Base-by-base conservation (phyloP, 352 stramenopile species). In the Globisporangium emineosum region DNA sequence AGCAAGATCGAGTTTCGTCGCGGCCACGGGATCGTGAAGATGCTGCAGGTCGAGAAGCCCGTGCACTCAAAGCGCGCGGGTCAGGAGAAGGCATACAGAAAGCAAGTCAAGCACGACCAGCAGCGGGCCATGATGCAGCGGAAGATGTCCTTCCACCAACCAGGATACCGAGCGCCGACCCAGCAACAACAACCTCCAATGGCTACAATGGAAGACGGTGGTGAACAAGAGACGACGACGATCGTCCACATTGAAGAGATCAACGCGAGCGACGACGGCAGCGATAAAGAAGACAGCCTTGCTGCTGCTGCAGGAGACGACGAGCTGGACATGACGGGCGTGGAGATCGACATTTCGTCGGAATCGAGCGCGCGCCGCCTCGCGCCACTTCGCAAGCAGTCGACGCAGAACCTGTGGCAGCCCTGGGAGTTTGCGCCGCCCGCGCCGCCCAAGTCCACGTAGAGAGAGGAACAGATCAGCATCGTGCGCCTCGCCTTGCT, bases 1-100 rank as follows among this genome's bases (percentile, higher is more conserved):
- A 91, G 82, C 75, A 89, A 91, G 62, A 86, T 93, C 60, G 80
- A 91, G 60, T 93, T 89, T 53, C 79, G 81, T 17, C 81, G 82
- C 21, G 77, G 71, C 25, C 70, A 76, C 25, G 73, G 76, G 1
- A 86, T 90, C 51, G 73, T 81, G 56, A 79, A 77, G 37, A 77
- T 90, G 32, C 54, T 93, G 53, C 82, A 91, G 63, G 72, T 88
- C 50, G 79, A 92, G 67, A 88, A 81, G 19, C 69, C 78, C 0
- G 78, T 91, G 5, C 72, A 73, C 59, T 75, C 72, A 3, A 82
- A 81, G 54, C 71, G 75, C 57, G 65, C 17, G 54, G 68, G 30
- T 50, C 69, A 64, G 19, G 57, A 54, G 5, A 29, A 60, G 2
- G 63, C 56, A 25, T 64, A 50, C 12, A 13, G 29, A 15, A 51